These are phyloP conservation scores for barley (Hordeum vulgare) DNA, from an alignment of 176 grass and related monocot genomes.

Conservation along the genomic window DNA sequence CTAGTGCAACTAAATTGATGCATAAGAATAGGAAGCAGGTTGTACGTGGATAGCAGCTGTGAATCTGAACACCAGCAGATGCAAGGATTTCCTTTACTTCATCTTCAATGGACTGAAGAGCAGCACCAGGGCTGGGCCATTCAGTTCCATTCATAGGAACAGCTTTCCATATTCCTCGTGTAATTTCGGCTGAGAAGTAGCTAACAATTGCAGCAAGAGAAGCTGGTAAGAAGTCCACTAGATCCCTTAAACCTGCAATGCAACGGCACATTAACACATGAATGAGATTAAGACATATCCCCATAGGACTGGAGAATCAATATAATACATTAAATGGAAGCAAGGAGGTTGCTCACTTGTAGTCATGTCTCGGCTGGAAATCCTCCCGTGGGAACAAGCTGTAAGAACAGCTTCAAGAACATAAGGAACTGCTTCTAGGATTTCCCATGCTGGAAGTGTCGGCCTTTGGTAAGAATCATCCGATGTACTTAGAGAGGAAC, in stretches of 20 bases:
- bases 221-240: constrained; percentile 94
- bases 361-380: constrained; percentile 91
- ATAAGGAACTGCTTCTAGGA: constrained; percentile 94
- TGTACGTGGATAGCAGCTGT: constrained; percentile 91
- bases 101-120: constrained; percentile 83
- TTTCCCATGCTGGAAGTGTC: constrained; percentile 83
- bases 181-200: constrained; percentile 99
- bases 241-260: constrained; percentile 83
- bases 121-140: constrained; percentile 77
- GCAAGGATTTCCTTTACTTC: constrained; percentile 96
- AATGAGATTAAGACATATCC: background rate
- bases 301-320: background rate
- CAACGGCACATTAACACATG: background rate
- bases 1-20: background rate
- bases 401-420: constrained; percentile 97
- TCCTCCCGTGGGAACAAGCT: constrained; percentile 86
- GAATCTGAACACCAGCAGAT: constrained; percentile 80
- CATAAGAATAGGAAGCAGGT: constrained; percentile 5
- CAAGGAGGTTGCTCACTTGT: constrained; percentile 51
- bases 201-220: constrained; percentile 85
- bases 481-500: constrained; percentile 47
- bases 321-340: background rate
- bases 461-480: constrained; percentile 79
- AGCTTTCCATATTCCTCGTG: constrained; percentile 94
- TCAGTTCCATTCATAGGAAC: constrained; percentile 97